Evolutionary conservation across 2,329 filamentous ascomycete genomes (phyloP).

Genomic region (Chrysoporthe cubensis): DNA sequence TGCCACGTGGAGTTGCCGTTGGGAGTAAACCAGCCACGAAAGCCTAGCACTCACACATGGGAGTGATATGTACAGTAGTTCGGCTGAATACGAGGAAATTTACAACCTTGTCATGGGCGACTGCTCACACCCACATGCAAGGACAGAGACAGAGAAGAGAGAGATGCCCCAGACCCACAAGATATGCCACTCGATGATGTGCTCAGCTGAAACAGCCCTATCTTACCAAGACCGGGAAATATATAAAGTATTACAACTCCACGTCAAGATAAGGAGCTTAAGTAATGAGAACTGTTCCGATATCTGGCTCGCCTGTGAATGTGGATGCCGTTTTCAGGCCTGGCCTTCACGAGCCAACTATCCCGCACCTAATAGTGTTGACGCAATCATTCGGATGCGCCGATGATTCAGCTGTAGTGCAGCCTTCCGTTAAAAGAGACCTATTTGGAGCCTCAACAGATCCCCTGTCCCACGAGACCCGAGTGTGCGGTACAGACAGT

Average conservation of each 20-base stretch:
- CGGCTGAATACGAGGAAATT: not conserved
- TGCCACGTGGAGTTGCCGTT: not conserved
- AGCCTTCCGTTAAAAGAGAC: not conserved
- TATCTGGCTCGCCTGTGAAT: not conserved
- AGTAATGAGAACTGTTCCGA: not conserved
- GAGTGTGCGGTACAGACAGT: not conserved
- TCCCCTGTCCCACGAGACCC: not conserved
- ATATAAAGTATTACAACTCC: not conserved
- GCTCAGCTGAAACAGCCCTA: not conserved
- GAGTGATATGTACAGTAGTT: not conserved
- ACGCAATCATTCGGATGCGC: not conserved
- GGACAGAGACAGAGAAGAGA: not conserved
- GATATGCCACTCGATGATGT: not conserved
- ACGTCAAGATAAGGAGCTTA: not conserved
- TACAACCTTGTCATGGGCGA: not conserved
- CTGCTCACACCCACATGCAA: not conserved
- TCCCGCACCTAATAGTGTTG: not conserved
- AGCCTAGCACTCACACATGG: not conserved
- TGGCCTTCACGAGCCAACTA: not conserved
- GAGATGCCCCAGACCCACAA: not conserved
- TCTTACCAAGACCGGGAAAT: not conserved
- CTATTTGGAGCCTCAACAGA: conserved; percentile 1
- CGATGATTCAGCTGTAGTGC: not conserved
- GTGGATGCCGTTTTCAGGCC: not conserved
- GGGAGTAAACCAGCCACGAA: not conserved